These are phyloP conservation scores for Thielaviopsis musarum DNA, from an alignment of 2,329 filamentous ascomycete genomes.

Conservation along the genomic window DNA sequence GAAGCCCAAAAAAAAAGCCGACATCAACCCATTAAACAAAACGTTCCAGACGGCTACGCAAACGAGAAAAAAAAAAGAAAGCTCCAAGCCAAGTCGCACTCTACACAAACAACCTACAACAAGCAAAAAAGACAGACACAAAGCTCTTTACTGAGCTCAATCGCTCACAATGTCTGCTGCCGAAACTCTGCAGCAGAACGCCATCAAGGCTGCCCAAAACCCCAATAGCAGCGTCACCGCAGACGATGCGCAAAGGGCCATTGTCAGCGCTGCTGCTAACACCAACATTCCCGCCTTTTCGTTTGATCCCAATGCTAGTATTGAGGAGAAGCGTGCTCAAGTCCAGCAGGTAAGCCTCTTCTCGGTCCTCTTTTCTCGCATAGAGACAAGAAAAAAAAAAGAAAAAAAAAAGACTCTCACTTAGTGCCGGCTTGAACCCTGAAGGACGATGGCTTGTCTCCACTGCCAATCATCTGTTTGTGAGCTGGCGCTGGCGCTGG, in stretches of 20 bases:
- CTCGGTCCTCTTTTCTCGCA: constrained; percentile 9
- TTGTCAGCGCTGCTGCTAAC: constrained; percentile 62
- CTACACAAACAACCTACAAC: constrained; percentile 5
- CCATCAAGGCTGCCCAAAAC: constrained; percentile 59
- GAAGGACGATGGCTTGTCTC: not conserved
- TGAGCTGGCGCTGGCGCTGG: not conserved
- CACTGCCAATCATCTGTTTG: not conserved
- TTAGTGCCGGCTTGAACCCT: not conserved
- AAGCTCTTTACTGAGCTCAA: constrained; percentile 4
- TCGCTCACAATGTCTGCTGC: constrained; percentile 18
- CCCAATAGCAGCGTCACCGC: constrained; percentile 50
- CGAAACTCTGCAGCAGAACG: constrained; percentile 71
- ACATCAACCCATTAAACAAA: not conserved
- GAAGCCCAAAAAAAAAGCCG: not conserved
- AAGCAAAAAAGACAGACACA: not conserved
- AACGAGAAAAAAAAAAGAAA: not conserved
- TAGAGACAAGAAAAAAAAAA: not conserved
- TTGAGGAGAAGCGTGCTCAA: constrained; percentile 71
- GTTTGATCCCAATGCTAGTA: constrained; percentile 72
- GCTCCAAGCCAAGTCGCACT: not conserved
- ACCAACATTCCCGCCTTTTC: constrained; percentile 66
- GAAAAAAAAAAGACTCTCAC: not conserved
- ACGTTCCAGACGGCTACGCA: not conserved
- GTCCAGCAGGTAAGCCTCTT: constrained; percentile 49
- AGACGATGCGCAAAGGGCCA: constrained; percentile 52